These are phyloP conservation scores for Penicillium simplicissimum DNA, from an alignment of 495 filamentous ascomycete genomes.

Conservation along the genomic window DNA sequence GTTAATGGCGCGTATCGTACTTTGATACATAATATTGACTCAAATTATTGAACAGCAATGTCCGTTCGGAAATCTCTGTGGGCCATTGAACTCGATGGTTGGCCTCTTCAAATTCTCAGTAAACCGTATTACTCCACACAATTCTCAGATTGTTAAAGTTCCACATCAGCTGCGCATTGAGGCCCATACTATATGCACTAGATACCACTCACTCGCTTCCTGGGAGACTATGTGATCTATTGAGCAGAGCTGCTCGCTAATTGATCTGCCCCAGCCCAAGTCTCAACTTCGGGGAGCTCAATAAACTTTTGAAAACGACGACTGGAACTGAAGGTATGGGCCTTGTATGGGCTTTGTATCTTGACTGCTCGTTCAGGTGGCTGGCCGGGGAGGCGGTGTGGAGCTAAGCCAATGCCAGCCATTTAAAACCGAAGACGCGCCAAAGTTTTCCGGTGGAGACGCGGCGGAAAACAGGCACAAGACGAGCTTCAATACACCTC, in stretches of 20 bases:
- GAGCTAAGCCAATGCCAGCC: neutral
- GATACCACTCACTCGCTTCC: too few relatives aligned
- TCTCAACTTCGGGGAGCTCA: neutral
- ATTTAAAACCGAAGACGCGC: conserved; percentile 14
- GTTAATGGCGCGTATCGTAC: neutral
- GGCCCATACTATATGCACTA: too few relatives aligned
- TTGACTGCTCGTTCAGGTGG: conserved; percentile 12
- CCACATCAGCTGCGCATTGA: too few relatives aligned
- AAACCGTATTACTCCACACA: too few relatives aligned
- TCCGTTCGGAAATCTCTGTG: too few relatives aligned
- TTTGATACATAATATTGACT: neutral
- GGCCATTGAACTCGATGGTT: neutral
- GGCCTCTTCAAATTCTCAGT: too few relatives aligned
- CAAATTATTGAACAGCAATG: too few relatives aligned
- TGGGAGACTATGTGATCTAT: too few relatives aligned
- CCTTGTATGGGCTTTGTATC: neutral
- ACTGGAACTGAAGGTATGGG: neutral
- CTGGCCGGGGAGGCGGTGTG: conserved; percentile 26
- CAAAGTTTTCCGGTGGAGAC: conserved; percentile 24
- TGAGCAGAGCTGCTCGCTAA: too few relatives aligned
- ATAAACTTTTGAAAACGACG: neutral
- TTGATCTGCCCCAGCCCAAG: too few relatives aligned
- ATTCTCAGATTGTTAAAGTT: too few relatives aligned
- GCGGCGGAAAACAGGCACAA: conserved; percentile 12
- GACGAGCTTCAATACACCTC: conserved; percentile 22